These are phyloP conservation scores for Corchorus olitorius DNA, from an alignment of 345 rosid species.

Conservation along the genomic window DNA sequence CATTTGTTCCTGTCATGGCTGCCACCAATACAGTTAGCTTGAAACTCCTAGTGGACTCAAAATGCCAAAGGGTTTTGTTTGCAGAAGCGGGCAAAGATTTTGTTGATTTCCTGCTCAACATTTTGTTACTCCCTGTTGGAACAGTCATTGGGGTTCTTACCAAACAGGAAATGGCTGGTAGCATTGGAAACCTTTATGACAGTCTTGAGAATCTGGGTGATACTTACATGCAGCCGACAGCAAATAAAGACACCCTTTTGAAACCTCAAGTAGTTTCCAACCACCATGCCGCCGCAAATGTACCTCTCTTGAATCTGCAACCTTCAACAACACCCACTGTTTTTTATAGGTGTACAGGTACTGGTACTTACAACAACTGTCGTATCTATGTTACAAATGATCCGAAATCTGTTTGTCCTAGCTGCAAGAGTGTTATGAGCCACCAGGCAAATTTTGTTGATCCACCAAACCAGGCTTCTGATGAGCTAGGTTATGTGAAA, in stretches of 20 bases:
- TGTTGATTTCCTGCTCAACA: constrained; percentile 24
- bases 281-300: too few species aligned
- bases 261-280: neutral
- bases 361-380: neutral
- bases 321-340: neutral
- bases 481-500: constrained; percentile 35
- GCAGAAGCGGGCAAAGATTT: constrained; percentile 25
- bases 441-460: neutral
- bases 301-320: neutral
- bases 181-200: neutral
- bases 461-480: neutral
- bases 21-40: neutral
- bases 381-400: neutral
- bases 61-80: neutral
- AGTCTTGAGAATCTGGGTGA: neutral
- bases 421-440: neutral
- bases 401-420: neutral
- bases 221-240: neutral
- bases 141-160: constrained; percentile 8
- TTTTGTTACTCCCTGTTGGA: constrained; percentile 30
- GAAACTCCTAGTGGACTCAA: constrained; percentile 22
- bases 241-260: neutral
- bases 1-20: neutral
- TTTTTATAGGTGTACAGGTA: neutral
- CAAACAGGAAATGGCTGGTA: neutral